Evolutionary conservation across 257 asterid species (phyloP).

Genomic region (Leonotis leonurus): DNA sequence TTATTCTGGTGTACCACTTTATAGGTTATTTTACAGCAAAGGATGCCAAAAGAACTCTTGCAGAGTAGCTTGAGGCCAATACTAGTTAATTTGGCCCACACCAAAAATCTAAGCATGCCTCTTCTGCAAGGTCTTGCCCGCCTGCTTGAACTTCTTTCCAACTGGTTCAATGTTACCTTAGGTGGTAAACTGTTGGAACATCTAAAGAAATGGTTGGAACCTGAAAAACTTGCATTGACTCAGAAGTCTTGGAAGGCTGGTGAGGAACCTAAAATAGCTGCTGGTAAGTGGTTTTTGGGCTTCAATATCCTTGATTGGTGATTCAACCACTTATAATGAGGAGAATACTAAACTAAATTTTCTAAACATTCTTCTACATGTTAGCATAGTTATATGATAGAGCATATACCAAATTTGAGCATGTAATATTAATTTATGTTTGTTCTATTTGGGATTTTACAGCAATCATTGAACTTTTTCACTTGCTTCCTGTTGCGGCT

Average conservation of each 20-base stretch:
- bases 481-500: constrained; percentile 96
- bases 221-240: constrained; percentile 88
- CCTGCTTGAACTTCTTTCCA: constrained; percentile 91
- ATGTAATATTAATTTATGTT: constrained; percentile 8
- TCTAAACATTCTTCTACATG: too few relatives aligned
- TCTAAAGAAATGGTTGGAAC: constrained; percentile 99
- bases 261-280: constrained; percentile 98
- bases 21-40: constrained; percentile 91
- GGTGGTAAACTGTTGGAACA: constrained; percentile 99
- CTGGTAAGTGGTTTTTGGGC: constrained; percentile 58
- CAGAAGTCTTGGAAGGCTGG: constrained; percentile 99
- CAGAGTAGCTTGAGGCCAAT: constrained; percentile 99
- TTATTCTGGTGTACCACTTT: constrained; percentile 10
- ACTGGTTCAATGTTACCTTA: constrained; percentile 97
- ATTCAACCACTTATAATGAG: too few relatives aligned
- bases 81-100: constrained; percentile 91
- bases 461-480: constrained; percentile 99
- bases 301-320: constrained; percentile 14
- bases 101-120: constrained; percentile 98
- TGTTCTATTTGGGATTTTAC: constrained; percentile 35
- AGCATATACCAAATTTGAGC: background rate
- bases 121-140: constrained; percentile 98
- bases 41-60: constrained; percentile 98
- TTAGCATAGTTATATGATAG: constrained; percentile 10
- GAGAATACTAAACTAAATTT: too few relatives aligned